Conservation (phyloP, 1,284 basidiomycete species). For the Heimioporus punctisporus region DNA sequence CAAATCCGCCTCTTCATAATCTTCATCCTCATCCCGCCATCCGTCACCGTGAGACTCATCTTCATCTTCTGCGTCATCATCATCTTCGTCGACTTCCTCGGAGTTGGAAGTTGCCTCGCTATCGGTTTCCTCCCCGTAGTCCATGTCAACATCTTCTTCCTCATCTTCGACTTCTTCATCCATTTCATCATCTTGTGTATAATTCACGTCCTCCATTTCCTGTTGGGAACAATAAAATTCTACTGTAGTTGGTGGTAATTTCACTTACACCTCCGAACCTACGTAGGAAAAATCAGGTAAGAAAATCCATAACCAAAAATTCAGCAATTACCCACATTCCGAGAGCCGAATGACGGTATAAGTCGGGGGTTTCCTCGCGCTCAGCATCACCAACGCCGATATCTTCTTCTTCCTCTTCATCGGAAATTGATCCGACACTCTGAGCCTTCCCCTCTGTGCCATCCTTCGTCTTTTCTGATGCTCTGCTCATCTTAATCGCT, state of each 20-base stretch:
- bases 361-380: slow-evolving; percentile 87
- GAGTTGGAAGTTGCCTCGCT: slow-evolving; percentile 78
- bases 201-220: slow-evolving; percentile 84
- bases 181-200: slow-evolving; percentile 74
- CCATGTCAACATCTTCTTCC: slow-evolving; percentile 87
- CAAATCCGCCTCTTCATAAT: slow-evolving; percentile 61
- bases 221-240: slow-evolving; percentile 31
- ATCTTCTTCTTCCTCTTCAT: slow-evolving; percentile 66
- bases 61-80: slow-evolving; percentile 60
- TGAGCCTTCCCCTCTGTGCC: slow-evolving; percentile 52
- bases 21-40: slow-evolving; percentile 68
- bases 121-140: slow-evolving; percentile 80
- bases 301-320: neutral
- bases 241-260: neutral
- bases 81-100: slow-evolving; percentile 65
- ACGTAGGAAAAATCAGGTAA: slow-evolving; percentile 4
- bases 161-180: slow-evolving; percentile 82
- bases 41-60: slow-evolving; percentile 65
- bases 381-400: slow-evolving; percentile 45
- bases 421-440: slow-evolving; percentile 58
- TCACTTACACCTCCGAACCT: slow-evolving; percentile 80
- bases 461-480: slow-evolving; percentile 73
- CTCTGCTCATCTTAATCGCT: slow-evolving; percentile 96
- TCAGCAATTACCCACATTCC: slow-evolving; percentile 74
- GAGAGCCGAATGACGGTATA: slow-evolving; percentile 96